Percentiles rank a stretch among this genome's conserved stretches.
Conservation (phyloP, 139 green algal genomes). For the Chlorella sp. region DNA sequence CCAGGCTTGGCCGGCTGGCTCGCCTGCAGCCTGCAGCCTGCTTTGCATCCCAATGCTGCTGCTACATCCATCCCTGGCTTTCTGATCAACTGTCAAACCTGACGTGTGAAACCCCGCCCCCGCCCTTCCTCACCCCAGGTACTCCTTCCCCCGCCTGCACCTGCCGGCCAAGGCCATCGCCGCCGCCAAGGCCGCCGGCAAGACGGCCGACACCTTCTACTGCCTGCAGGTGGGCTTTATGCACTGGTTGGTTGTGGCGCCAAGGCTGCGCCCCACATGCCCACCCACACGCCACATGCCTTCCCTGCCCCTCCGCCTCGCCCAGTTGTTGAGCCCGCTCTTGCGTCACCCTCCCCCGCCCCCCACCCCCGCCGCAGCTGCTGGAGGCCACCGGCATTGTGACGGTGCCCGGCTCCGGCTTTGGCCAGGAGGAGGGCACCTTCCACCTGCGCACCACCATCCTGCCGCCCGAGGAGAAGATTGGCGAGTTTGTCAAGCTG, state of each 20-base stretch:
- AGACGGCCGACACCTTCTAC: slow-evolving; percentile 94
- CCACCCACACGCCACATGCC: neutral
- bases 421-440: slow-evolving; percentile 84
- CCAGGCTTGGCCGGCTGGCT: too few species aligned
- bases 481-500: slow-evolving; percentile 69
- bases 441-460: slow-evolving; percentile 98
- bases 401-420: slow-evolving; percentile 91
- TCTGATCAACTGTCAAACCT: too few species aligned
- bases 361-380: slow-evolving; percentile 47
- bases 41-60: too few species aligned
- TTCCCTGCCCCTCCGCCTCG: neutral
- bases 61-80: too few species aligned
- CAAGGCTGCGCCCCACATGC: neutral
- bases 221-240: slow-evolving; percentile 65
- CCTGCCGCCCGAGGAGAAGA: slow-evolving; percentile 88
- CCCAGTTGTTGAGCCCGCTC: neutral
- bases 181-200: slow-evolving; percentile 77
- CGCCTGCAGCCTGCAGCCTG: too few species aligned
- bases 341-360: neutral
- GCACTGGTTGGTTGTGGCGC: slow-evolving; percentile 3
- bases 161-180: slow-evolving; percentile 73
- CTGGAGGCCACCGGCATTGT: slow-evolving; percentile 92
- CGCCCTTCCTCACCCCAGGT: slow-evolving; percentile 34
- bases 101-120: too few species aligned
- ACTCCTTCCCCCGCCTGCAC: slow-evolving; percentile 80